Conservation (phyloP, 768 basidiomycete genomes). For the Terana coerulea region DNA sequence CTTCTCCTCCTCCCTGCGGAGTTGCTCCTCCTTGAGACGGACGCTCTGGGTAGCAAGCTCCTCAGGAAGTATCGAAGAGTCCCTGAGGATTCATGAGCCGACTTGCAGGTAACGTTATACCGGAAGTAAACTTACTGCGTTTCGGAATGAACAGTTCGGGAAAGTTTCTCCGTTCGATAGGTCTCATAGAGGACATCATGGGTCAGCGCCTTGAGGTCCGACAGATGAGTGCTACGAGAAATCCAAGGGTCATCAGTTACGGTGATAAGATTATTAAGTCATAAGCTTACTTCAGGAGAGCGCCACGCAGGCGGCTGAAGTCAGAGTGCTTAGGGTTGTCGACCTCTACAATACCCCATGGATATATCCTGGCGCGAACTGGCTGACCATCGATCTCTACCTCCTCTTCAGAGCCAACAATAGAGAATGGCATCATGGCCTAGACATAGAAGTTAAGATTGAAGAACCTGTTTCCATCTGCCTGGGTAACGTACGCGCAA, state of each 20-base stretch:
- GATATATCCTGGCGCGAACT: slow-evolving; percentile 92
- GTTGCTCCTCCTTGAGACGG: slow-evolving; percentile 97
- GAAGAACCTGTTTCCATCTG: neutral
- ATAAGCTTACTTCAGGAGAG: slow-evolving; percentile 73
- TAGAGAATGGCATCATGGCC: slow-evolving; percentile 93
- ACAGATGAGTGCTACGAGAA: slow-evolving; percentile 75
- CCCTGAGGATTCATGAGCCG: slow-evolving; percentile 35
- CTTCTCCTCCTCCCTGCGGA: slow-evolving; percentile 96
- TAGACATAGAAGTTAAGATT: slow-evolving; percentile 27
- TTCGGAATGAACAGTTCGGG: slow-evolving; percentile 80
- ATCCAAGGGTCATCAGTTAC: too few species aligned
- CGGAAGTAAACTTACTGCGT: slow-evolving; percentile 48
- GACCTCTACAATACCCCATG: slow-evolving; percentile 98
- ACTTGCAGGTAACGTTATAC: slow-evolving; percentile 3
- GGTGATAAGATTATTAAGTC: slow-evolving; percentile 10
- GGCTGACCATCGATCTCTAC: slow-evolving; percentile 89
- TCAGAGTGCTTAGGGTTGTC: slow-evolving; percentile 99
- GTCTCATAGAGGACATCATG: slow-evolving; percentile 95
- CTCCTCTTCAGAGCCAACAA: slow-evolving; percentile 97
- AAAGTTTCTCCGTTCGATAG: slow-evolving; percentile 96
- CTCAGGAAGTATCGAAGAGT: slow-evolving; percentile 90
- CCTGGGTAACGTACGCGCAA: slow-evolving; percentile 57
- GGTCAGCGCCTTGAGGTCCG: slow-evolving; percentile 90
- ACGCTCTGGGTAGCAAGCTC: slow-evolving; percentile 96
- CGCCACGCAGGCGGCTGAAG: slow-evolving; percentile 89